Base-by-base conservation (phyloP, 768 basidiomycete genomes). In the Tubosaeta brunneosetosa region DNA sequence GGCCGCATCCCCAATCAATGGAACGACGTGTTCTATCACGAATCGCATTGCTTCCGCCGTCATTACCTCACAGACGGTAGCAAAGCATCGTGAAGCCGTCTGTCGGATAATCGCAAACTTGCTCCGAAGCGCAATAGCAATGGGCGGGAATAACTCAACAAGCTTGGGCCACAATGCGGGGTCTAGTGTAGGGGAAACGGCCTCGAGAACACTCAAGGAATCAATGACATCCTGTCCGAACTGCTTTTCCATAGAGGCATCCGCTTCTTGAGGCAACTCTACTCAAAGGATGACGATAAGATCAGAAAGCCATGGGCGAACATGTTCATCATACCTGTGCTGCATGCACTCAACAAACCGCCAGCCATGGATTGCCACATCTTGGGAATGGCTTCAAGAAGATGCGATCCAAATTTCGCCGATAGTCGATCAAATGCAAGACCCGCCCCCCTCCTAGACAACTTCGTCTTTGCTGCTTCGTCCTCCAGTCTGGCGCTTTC, bases 281-380 rank as follows among this genome's bases (percentile, higher is more conserved):
- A 51, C 2, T 55, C 43, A 36, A 51, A 44, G 32, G 6, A 59
- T 14, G 19, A 14, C 34, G 33, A 41, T 53, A 31, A 47, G 50
- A 32, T 26, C 33, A 26, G 26, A 22, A 11, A 14, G 34, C 29
- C 4, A 17, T 44, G 25, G 31, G 6, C 12, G 22, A 7, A 54
- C 40, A 38, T 36, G n/a, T 11, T 42, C 22, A 13, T 36, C 82
- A 41, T 66, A 93, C 93, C 84, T 33, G 77, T 66, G 38, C 75
- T 72, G 57, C 86, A 93, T 22, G 84, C 80, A 49, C 79, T 81
- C 42, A 87, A 60, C 34, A 97, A 66, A 22, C 89, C 85, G 22
- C 85, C 86, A 13, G 84, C 84, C 83, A 97, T 91, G 5, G 89
- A 92, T 45, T 88, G 84, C 94, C 95, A 98, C 79, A 97, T 88